Conservation (phyloP, 345 rosid genomes). For the Hirschfeldia incana region DNA sequence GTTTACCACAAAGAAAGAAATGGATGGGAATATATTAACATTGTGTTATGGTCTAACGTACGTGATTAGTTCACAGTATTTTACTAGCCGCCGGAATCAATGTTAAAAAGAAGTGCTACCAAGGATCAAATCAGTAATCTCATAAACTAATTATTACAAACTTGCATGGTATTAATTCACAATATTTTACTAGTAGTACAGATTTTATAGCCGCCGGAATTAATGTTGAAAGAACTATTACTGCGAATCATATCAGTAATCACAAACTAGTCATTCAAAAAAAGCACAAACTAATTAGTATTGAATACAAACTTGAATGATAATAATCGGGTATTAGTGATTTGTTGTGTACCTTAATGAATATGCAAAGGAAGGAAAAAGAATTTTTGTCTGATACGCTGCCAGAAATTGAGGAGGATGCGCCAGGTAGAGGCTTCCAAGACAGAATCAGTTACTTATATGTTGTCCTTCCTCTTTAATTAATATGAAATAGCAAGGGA, state of each 20-base stretch:
- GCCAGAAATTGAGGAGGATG: constrained; percentile 26
- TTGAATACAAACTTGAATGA: not conserved
- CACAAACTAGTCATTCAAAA: not conserved
- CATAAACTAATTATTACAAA: not conserved
- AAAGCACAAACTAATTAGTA: not conserved
- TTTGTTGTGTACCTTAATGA: constrained; percentile 27
- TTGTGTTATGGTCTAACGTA: constrained; percentile 33
- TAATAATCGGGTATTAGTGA: not conserved
- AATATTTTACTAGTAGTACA: constrained; percentile 14
- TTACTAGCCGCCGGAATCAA: constrained; percentile 1
- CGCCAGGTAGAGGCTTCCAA: constrained; percentile 27
- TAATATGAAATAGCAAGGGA: not conserved
- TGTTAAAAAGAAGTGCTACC: not conserved
- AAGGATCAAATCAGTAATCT: not conserved
- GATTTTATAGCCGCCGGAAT: constrained; percentile 18
- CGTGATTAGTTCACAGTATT: constrained; percentile 32
- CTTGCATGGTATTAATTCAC: not conserved
- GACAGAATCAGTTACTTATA: constrained; percentile 12
- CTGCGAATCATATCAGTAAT: not conserved
- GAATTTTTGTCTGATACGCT: constrained; percentile 36
- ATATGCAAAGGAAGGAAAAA: not conserved
- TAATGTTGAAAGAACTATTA: not conserved
- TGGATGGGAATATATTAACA: constrained; percentile 13
- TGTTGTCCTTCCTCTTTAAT: constrained; percentile 3
- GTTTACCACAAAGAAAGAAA: constrained; percentile 24